Evolutionary conservation across 208 protist species (phyloP), one percentile per base, ranked within the genome.

Genomic region (Novymonas esmeraldas): DNA sequence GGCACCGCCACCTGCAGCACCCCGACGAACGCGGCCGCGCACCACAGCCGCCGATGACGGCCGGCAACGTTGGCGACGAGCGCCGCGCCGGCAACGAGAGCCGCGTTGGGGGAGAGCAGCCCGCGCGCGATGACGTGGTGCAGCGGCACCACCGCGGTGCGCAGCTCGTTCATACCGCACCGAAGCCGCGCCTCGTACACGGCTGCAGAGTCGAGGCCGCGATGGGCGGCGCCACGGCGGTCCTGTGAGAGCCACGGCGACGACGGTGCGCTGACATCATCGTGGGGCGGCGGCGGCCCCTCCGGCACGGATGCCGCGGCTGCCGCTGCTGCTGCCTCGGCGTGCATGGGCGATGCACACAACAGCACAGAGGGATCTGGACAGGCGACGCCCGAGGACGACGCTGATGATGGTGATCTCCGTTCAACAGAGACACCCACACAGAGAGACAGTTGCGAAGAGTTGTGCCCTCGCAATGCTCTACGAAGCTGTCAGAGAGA

Each of bases 111-210:
- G 1, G 62, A 63, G 3, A 70, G 10, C 3, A 70, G 5, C 0
- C 22, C 16, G 31, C 29, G 59, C n/a, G 34, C 26, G 13, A 64
- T 16, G 16, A 52, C 39, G 45, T 4, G 6, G 13, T 31, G 26
- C n/a, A 41, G 36, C 31, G 60, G 24, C 6, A 33, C 2, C 9
- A 44, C 22, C 31, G 54, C 20, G 24, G 24, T 42, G 0, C 29
- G 38, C 26, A 75, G 18, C 11, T 48, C 68, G 38, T 74, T 74
- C 34, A 39, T 49, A 44, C 69, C 69, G 36, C 39, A 69, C 22
- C 24, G 38, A 2, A 39, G 28, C 13, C 62, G 61, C 0, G 61
- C 61, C 16, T 42, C 24, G 56, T 58, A 57, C 22, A 70, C 31
- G 4, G 70, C 57, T 2, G 62, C 41, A n/a, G 70, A 63, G 70